phyloP scores from a whole-genome alignment of 257 asterid species.

The Cinchona pubescens region DNA sequence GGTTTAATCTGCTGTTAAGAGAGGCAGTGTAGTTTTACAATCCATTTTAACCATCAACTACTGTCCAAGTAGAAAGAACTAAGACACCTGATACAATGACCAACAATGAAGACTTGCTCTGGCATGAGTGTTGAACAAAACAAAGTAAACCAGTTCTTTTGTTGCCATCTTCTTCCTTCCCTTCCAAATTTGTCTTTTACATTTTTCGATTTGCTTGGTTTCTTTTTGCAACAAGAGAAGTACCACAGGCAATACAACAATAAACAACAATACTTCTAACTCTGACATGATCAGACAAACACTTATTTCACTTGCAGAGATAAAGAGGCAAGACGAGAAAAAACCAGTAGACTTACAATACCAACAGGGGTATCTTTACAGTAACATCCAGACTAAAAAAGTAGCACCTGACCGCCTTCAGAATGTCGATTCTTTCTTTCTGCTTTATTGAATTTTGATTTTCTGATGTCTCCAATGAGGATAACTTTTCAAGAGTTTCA shows the following conservation, averaged over 20 bases:
- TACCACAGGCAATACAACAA: neutral
- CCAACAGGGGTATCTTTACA: conserved; percentile 62
- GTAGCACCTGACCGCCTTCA: conserved; percentile 53
- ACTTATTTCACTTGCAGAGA: neutral
- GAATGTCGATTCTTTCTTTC: conserved; percentile 36
- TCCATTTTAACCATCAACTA: neutral
- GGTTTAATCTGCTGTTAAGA: neutral
- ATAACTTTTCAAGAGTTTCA: conserved; percentile 44
- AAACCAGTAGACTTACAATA: conserved; percentile 57
- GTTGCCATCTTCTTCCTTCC: neutral
- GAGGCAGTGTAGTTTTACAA: neutral
- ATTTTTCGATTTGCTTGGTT: neutral
- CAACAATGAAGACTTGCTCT: neutral
- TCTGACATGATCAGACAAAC: neutral
- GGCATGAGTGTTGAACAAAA: neutral
- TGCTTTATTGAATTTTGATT: conserved; percentile 30
- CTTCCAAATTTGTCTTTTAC: no score
- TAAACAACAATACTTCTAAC: neutral
- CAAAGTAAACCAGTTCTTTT: neutral
- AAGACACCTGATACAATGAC: neutral
- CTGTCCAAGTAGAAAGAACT: neutral
- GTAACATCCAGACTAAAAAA: conserved; percentile 65
- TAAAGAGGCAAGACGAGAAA: neutral
- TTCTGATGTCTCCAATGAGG: conserved; percentile 41
- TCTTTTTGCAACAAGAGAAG: neutral